A percentile compares a stretch with the other conserved stretches of the same genome.
Evolutionary conservation across 1,139 yeast genomes (phyloP).

Genomic region (Hanseniaspora sp.): DNA sequence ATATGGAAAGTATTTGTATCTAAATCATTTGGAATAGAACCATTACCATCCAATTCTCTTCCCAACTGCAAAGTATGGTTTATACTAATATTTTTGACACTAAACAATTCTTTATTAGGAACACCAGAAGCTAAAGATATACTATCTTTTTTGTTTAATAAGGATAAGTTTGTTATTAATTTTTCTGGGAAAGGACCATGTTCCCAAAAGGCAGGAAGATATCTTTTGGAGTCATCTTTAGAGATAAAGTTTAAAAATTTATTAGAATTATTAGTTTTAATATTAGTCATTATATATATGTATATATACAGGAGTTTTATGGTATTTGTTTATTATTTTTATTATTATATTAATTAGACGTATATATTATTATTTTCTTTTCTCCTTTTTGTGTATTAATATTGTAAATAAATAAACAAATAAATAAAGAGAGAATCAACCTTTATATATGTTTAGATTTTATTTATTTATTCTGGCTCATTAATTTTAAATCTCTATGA

Average conservation of each 20-base stretch:
- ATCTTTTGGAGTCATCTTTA: slow-evolving; percentile 5
- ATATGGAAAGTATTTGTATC: slow-evolving; percentile 12
- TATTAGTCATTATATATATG: neutral
- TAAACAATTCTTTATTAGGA: slow-evolving; percentile 13
- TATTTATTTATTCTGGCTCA: no score
- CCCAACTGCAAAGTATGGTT: slow-evolving; percentile 9
- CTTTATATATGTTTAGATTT: neutral
- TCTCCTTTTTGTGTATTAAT: no score
- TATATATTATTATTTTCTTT: no score
- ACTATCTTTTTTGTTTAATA: neutral
- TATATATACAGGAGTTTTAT: neutral
- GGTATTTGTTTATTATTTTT: neutral
- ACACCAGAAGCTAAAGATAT: slow-evolving; percentile 11
- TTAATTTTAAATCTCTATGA: no score
- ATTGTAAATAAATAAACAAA: neutral
- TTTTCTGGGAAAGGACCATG: slow-evolving; percentile 12
- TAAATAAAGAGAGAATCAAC: neutral
- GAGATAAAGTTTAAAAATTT: neutral
- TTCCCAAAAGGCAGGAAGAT: slow-evolving; percentile 11
- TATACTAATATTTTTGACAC: slow-evolving; percentile 11
- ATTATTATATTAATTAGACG: neutral
- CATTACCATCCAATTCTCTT: neutral
- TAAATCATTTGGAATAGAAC: neutral
- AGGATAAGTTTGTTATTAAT: neutral
- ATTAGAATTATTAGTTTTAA: neutral